Evolutionary conservation across 495 filamentous ascomycete species (phyloP).

Genomic region (Evernia prunastri): DNA sequence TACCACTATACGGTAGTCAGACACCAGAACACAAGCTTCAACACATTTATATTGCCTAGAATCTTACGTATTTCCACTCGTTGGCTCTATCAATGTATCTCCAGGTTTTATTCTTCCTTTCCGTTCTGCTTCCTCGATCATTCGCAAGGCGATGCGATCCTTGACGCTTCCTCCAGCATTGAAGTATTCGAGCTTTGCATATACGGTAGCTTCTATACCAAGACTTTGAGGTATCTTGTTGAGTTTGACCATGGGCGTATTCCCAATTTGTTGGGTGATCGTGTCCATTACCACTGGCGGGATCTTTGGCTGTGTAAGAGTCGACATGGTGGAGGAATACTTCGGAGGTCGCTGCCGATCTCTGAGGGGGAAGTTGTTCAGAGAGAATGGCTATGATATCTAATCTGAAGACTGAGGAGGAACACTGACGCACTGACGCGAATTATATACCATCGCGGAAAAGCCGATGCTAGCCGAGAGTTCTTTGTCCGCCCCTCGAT

Average conservation of each 20-base stretch:
- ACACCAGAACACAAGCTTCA: slow-evolving; percentile 33
- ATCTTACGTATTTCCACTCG: slow-evolving; percentile 86
- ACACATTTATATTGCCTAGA: not conserved
- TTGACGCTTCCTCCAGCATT: slow-evolving; percentile 98
- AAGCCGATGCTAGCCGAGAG: not conserved
- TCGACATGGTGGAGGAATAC: slow-evolving; percentile 40
- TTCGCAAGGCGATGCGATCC: slow-evolving; percentile 91
- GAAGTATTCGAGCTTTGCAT: slow-evolving; percentile 93
- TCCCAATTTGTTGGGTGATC: slow-evolving; percentile 73
- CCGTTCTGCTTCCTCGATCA: slow-evolving; percentile 94
- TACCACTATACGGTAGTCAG: slow-evolving; percentile 46
- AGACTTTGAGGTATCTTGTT: slow-evolving; percentile 86
- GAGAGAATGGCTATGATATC: not conserved
- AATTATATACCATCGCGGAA: not conserved
- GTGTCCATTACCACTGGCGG: slow-evolving; percentile 53
- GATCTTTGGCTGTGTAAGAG: slow-evolving; percentile 40
- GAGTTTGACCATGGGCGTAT: slow-evolving; percentile 86
- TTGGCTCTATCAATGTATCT: slow-evolving; percentile 95
- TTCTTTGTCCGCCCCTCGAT: not conserved
- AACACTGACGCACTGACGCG: no score
- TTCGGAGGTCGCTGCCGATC: not conserved
- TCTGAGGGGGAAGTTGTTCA: not conserved
- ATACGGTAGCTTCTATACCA: slow-evolving; percentile 83
- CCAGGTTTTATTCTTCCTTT: slow-evolving; percentile 92
- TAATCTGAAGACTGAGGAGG: no score